Percentiles rank a stretch among this genome's conserved stretches.
Evolutionary conservation across 2,329 filamentous ascomycete genomes (phyloP).

Genomic region (Colletotrichum sp.): DNA sequence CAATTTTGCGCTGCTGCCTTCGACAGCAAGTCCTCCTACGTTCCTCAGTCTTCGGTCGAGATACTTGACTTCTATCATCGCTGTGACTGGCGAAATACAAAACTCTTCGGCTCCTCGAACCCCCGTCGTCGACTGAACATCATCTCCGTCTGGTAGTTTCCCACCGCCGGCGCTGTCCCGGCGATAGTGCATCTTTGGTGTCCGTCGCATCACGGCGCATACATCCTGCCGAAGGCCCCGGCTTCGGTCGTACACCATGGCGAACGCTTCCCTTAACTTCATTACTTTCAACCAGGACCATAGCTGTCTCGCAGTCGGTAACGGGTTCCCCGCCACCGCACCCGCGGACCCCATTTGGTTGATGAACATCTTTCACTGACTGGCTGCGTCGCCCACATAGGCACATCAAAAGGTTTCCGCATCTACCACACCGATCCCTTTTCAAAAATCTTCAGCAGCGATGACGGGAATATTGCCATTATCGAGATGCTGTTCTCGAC

Average conservation of each 20-base stretch:
- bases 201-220: not conserved
- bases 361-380: not conserved
- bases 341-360: not conserved
- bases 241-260: conserved; percentile 50
- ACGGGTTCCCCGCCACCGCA: conserved; percentile 31
- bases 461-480: conserved; percentile 93
- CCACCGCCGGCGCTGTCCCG: conserved; percentile 3
- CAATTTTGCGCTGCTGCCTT: not conserved
- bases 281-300: conserved; percentile 99
- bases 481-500: conserved; percentile 99
- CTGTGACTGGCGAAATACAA: not conserved
- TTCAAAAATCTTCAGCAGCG: conserved; percentile 90
- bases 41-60: not conserved
- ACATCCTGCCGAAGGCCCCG: not conserved
- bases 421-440: conserved; percentile 98
- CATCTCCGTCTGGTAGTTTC: not conserved
- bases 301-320: conserved; percentile 94
- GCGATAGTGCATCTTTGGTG: not conserved
- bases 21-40: not conserved
- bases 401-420: conserved; percentile 91
- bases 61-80: not conserved
- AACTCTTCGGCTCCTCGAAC: not conserved
- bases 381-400: conserved; percentile 46
- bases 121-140: not conserved
- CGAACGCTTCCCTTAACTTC: conserved; percentile 84